Evolutionary conservation across 2,329 filamentous ascomycete genomes (phyloP), one percentile per base, ranked within the genome.

Genomic region (Teratosphaeria nubilosa): DNA sequence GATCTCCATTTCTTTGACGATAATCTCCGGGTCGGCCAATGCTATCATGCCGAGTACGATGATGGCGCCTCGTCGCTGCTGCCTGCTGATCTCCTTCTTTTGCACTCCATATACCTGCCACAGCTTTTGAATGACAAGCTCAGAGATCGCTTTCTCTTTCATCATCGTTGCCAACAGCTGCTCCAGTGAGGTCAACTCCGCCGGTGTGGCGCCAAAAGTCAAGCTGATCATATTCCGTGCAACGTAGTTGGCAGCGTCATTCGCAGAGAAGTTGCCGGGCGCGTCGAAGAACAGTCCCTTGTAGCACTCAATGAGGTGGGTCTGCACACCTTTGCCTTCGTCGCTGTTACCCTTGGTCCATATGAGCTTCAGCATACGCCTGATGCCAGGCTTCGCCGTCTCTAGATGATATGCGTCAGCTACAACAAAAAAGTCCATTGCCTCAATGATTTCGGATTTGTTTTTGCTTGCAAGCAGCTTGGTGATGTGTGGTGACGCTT

Each of bases 271-370:
- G 4, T 86, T 86, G 60, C 91, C 90, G 0, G 94, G 94, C 0
- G 95, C 91, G 69, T 96, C 90, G 67, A 99, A 99, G 75, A 97
- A 99, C 0, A 99, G 82, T 22, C 90, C 86, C 70, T 88, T 94
- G 78, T 99, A 99, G 73, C 90, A 96, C 66, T 99, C 94, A 64
- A 99, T 96, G 31, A 99, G 80, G 73, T 99, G 94, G 1, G 88
- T 89, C 71, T 99, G 95, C 1, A 99, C 91, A 58, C 94, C 94
- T 76, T 97, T 99, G 67, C 95, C 94, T 78, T 99, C 95, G 68
- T 99, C 94, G 67, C 91, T 97, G 75, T 97, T 99, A 66, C 94
- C 92, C 76, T 99, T 99, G 63, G 94, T 99, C 94, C 94, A 99
- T 72, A 99, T 99, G 22, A 99, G 80, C 56, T 92, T 86, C 62